phyloP scores from a whole-genome alignment of 2,329 filamentous ascomycete genomes.

The Cladosporium sp. region DNA sequence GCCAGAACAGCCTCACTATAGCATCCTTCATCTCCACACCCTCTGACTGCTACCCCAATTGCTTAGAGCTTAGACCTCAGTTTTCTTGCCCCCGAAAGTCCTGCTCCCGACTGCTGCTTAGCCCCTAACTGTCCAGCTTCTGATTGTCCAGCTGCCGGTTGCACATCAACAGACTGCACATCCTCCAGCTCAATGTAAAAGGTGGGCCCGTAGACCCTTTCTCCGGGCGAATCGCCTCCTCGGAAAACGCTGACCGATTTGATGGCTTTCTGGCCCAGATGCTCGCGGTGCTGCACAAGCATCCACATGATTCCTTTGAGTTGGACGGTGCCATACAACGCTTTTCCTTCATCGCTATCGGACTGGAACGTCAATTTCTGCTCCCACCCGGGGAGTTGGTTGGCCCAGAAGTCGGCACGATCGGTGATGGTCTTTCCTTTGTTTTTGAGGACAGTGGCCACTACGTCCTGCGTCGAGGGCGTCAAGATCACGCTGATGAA shows the following conservation, averaged over 20 bases:
- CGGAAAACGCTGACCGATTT: neutral
- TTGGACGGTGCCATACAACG: neutral
- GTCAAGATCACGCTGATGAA: neutral
- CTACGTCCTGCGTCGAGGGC: neutral
- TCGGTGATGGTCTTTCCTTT: neutral
- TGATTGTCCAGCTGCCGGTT: too few relatives aligned
- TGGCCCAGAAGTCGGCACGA: neutral
- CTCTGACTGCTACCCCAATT: neutral
- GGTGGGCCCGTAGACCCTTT: neutral
- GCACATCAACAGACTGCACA: too few relatives aligned
- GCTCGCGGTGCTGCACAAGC: neutral
- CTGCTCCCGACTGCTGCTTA: too few relatives aligned
- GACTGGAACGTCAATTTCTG: neutral
- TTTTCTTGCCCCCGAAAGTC: too few relatives aligned
- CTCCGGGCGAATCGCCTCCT: too few relatives aligned
- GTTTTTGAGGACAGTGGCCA: neutral
- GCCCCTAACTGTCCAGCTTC: too few relatives aligned
- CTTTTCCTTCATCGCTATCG: neutral
- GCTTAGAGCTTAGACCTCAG: neutral
- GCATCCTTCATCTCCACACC: neutral
- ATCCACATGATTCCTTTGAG: slow-evolving; percentile 4
- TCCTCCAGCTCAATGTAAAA: neutral
- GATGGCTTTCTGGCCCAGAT: neutral
- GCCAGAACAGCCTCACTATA: neutral
- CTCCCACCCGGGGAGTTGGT: neutral